Evolutionary conservation across 1,139 yeast species (phyloP).

Genomic region (Scheffersomyces quercinus): DNA sequence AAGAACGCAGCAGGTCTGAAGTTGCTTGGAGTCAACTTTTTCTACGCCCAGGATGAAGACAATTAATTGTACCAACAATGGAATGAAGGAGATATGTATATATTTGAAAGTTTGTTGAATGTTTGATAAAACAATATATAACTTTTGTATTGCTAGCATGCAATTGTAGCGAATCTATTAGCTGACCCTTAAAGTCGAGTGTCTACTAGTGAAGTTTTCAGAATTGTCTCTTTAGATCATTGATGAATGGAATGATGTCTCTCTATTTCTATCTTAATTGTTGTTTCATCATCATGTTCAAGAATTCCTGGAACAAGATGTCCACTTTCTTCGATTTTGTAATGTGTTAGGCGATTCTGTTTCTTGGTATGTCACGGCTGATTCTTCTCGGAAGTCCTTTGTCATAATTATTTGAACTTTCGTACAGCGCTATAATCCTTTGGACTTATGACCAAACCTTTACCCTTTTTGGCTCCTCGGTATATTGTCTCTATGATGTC

Average conservation of each 20-base stretch:
- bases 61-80: slow-evolving; percentile 2
- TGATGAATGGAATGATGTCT: background rate
- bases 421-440: slow-evolving; percentile 48
- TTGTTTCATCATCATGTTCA: too few relatives aligned
- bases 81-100: background rate
- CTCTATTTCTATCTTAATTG: too few relatives aligned
- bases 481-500: slow-evolving; percentile 89
- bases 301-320: too few relatives aligned
- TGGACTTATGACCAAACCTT: slow-evolving; percentile 89
- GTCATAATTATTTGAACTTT: slow-evolving; percentile 1
- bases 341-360: too few relatives aligned
- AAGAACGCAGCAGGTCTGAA: slow-evolving; percentile 57
- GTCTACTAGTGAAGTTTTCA: too few relatives aligned
- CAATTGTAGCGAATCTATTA: background rate
- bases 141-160: background rate
- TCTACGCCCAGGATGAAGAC: slow-evolving; percentile 65
- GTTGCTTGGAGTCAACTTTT: slow-evolving; percentile 77
- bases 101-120: background rate
- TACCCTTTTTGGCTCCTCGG: slow-evolving; percentile 89
- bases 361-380: too few relatives aligned
- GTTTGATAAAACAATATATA: too few relatives aligned
- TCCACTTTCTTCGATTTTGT: too few relatives aligned
- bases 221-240: background rate
- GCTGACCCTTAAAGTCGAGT: too few relatives aligned
- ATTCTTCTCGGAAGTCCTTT: too few relatives aligned